Evolutionary conservation across 805 yeast species (phyloP).

Genomic region (Starmerella scarabaei): DNA sequence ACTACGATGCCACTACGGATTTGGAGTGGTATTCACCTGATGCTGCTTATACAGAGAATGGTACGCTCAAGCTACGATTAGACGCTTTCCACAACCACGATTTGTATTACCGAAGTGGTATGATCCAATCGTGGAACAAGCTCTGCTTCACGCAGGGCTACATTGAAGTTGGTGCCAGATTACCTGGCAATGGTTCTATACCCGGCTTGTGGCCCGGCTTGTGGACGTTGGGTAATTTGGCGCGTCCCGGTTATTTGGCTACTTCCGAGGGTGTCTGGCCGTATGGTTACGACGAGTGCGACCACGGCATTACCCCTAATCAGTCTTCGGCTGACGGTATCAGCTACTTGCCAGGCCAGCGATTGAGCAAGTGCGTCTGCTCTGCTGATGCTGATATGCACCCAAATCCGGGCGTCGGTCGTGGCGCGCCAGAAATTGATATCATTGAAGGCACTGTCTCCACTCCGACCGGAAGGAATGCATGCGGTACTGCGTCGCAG

Average conservation of each 20-base stretch:
- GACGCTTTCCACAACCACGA: conserved; percentile 76
- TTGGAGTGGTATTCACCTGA: conserved; percentile 95
- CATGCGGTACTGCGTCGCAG: conserved; percentile 53
- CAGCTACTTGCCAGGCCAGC: conserved; percentile 76
- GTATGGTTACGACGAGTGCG: conserved; percentile 72
- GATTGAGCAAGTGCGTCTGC: conserved; percentile 66
- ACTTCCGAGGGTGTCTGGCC: conserved; percentile 95
- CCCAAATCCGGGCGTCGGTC: conserved; percentile 75
- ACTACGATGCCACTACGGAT: conserved; percentile 79
- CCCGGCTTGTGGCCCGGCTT: conserved; percentile 93
- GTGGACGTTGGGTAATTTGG: conserved; percentile 90
- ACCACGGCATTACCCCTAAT: conserved; percentile 89
- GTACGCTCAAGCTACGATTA: conserved; percentile 53
- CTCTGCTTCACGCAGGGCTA: conserved; percentile 78
- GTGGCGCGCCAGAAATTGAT: conserved; percentile 96
- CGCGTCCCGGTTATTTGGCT: conserved; percentile 79
- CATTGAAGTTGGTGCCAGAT: conserved; percentile 58
- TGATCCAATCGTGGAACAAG: conserved; percentile 88
- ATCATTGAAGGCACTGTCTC: conserved; percentile 66
- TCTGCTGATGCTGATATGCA: conserved; percentile 52
- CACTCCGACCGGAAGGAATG: conserved; percentile 24
- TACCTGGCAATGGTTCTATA: conserved; percentile 68
- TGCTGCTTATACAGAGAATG: conserved; percentile 64
- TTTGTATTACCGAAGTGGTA: conserved; percentile 73
- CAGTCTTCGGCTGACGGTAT: conserved; percentile 86